Base-by-base conservation (phyloP, 2,329 filamentous ascomycete genomes). In the Boeremia exigua region DNA sequence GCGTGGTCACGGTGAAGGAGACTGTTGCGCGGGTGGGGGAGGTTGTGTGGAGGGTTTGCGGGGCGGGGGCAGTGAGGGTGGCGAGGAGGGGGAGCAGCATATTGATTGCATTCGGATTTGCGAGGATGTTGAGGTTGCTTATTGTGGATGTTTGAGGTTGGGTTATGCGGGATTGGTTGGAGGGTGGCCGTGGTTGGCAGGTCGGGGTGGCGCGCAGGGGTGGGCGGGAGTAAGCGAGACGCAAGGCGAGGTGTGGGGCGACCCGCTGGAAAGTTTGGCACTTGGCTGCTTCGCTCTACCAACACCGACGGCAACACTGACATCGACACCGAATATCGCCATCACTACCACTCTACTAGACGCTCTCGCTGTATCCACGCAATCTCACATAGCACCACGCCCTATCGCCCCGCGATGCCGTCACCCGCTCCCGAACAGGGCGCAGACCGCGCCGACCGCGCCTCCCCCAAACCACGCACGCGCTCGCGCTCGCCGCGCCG, bases 1-100 rank as follows among this genome's bases (percentile, higher is more conserved):
- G 86, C 54, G 93, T 97, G 32, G 93, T 95, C 52, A 97, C 91
- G 28, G 90, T 96, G 82, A 94, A 98, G 63, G 91, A 89, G 72
- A 91, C 88, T n/a, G 95, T 96, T 2, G 92, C 96, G 42, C 91
- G 88, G 23, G 95, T 81, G 11, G 80, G 80, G n/a, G 68, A 62
- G 9, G 70, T 48, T 11, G 57, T 66, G 8, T 51, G 68, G 0
- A 75, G 61, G 5, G 60, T 67, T 17, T 70, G 68, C 3, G 57
- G 33, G 2, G 69, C 65, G 2, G 72, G 73, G 12, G 70, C 66
- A 7, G 51, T 67, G 15, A 73, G 51, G 47, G 60, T 61, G n/a
- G 63, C 57, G 25, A 74, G 51, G 7, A 68, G 28, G 29, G 48
- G 32, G 15, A 61, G 53, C 28, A 50, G 29, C 62, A 72, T 71